Evolutionary conservation across 2,329 filamentous ascomycete species (phyloP).

Genomic region (Aspergillus calidoustus): DNA sequence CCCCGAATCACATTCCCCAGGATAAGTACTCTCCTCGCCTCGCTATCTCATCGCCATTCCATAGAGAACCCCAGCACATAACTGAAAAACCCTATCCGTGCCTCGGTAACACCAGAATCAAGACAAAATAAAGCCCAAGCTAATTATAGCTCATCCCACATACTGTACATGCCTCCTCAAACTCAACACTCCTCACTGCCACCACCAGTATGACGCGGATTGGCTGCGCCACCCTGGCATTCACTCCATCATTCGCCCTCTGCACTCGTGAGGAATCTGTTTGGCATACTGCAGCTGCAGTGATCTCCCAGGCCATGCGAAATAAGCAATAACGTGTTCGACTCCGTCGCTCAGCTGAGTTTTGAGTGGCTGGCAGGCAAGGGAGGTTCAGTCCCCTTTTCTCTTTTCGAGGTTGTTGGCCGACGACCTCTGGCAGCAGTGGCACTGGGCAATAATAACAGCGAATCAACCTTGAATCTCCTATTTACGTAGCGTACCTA

Average conservation of each 20-base stretch:
- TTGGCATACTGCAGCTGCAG: background rate
- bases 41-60: background rate
- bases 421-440: too few species aligned
- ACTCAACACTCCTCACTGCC: slow-evolving; percentile 12
- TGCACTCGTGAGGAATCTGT: background rate
- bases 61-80: background rate
- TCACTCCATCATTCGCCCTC: slow-evolving; percentile 6
- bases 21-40: background rate
- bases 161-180: background rate
- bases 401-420: too few species aligned
- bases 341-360: background rate
- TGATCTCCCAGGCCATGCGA: background rate
- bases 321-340: slow-evolving; percentile 3
- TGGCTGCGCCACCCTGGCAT: slow-evolving; percentile 13
- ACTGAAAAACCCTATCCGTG: background rate
- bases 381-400: background rate
- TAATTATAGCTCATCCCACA: slow-evolving; percentile 16
- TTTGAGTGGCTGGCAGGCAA: background rate
- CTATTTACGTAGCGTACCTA: background rate
- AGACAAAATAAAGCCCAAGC: slow-evolving; percentile 8
- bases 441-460: background rate
- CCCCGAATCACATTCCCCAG: background rate
- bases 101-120: background rate
- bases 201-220: slow-evolving; percentile 15
- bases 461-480: background rate